Base-by-base conservation (phyloP, 768 basidiomycete genomes). In the Postia placenta region DNA sequence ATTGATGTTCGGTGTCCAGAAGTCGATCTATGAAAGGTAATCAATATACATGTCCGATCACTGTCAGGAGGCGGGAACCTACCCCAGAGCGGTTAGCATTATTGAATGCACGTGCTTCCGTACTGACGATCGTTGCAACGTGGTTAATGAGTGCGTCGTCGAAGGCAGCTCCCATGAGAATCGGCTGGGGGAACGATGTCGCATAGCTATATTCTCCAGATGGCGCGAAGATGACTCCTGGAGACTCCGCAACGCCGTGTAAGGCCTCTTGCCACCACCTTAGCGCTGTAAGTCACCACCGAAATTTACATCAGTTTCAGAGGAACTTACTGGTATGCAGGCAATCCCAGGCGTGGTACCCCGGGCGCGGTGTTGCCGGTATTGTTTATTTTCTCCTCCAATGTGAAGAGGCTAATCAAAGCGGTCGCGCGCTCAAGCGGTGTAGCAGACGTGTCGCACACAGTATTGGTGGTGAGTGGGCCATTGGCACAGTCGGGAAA, bases 161-260 rank as follows among this genome's bases (percentile, higher is more conserved):
- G 60, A 81, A 80, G 0, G 78, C 70, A 11, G 79, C 75, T 20
- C 76, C 69, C 61, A 81, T 66, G 12, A 73, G 55, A 45, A 82
- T 79, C 1, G 79, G 77, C 42, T 75, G 72, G 3, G 79, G 79
- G 61, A 82, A 80, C 2, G 78, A 79, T 0, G 79, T 80, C 2
- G 80, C 79, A 54, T 67, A 75, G 52, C 76, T 76, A 61, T 79
- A 82, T 22, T 75, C 62, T 24, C 78, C 79, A 1, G 72, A 63
- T 0, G 65, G 17, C 0, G 78, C 69, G 52, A 81, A 81, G 2
- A 63, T 67, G 2, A 78, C 75, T 22, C 79, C 79, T 11, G 74
- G 78, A 56, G 77, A 76, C 0, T 11, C 7, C 11, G 78, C 79
- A 11, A 82, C 74, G 24, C 80, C 80, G 39, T 82, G 80, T 78